Base-by-base conservation (phyloP, 139 green algal species). In the Chlorella sp. region DNA sequence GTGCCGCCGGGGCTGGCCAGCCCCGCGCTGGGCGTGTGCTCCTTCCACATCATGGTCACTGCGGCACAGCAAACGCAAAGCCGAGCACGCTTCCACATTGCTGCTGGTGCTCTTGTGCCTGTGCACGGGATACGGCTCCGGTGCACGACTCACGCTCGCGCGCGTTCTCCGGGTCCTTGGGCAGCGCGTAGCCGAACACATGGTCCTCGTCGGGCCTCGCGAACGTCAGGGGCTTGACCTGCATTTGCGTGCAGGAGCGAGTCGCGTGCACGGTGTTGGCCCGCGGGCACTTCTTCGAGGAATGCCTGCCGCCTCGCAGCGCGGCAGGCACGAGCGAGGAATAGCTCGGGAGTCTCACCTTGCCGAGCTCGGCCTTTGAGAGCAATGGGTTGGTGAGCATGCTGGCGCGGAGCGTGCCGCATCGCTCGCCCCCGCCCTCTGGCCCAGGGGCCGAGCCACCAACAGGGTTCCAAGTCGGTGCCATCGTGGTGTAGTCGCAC, bases 11-110 rank as follows among this genome's bases (percentile, higher is more conserved):
- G 66, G 31, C 35, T 14, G 27, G 5, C 33, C 35, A 29, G n/a
- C 3, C 35, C 42, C 0, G 70, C 64, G 31, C 65, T 77, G 30
- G 63, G 3, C 1, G 36, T 51, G 31, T 81, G 70, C 1, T 70
- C 70, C 59, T 81, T 81, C 75, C 75, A 81, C 0, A 81, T 61
- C 75, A 80, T 80, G 49, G 74, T 80, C 2, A 80, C 75, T 80
- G 75, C 75, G n/a, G 23, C 23, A 33, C 10, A 2, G 0, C 1
- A 72, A 27, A 31, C n/a, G n/a, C n/a, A n/a, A n/a, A n/a, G n/a
- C n/a, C n/a, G n/a, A n/a, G n/a, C n/a, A n/a, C n/a, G n/a, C n/a
- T n/a, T n/a, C n/a, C n/a, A n/a, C n/a, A n/a, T n/a, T n/a, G n/a
- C n/a, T n/a, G n/a, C n/a, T n/a, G n/a, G n/a, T n/a, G n/a, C n/a